Base-by-base conservation (phyloP, 768 basidiomycete genomes). In the Auricularia sp. region DNA sequence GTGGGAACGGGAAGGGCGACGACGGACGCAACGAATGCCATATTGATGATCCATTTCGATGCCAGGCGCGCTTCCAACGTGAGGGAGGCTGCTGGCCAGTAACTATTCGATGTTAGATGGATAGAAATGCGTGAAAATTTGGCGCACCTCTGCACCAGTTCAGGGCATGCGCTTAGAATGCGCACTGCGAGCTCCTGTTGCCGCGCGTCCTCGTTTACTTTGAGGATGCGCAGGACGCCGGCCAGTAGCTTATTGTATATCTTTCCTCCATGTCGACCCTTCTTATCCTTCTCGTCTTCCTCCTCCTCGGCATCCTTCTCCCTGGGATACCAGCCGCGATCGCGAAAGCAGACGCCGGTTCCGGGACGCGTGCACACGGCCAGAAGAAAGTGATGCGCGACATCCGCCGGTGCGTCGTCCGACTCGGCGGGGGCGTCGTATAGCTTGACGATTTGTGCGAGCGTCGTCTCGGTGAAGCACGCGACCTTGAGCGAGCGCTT, bases 261-360 rank as follows among this genome's bases (percentile, higher is more conserved):
- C 69, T 78, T 87, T 61, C 80, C 77, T 42, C 76, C 75, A 69
- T 69, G 74, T 78, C 64, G 70, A 68, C 62, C 67, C 70, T 67
- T 69, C 3, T 68, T 63, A 2, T 56, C 62, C 1, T 69, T 70
- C 0, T 75, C 75, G 8, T 69, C 69, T 1, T 70, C 29, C 8
- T 70, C 69, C 0, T 78, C 77, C 0, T 81, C 82, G 33, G 75
- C 77, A 8, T 78, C 74, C 2, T 74, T 72, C 67, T 88, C 87
- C 2, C 91, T 85, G 3, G 85, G 85, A 69, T 97, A 98, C 94
- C 94, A 98, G 2, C 94, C 94, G 7, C 84, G 81, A 70, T 95
- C 92, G 62, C 79, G 84, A 76, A 96, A 97, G 71, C 94, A 98
- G 14, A 97, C 80, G 0, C 94, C 94, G 13, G 79, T 76, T 0